Percentiles rank a stretch among this genome's conserved stretches.
These are phyloP conservation scores for Cadophora luteo-olivacea DNA, from an alignment of 2,329 filamentous ascomycete genomes.

Conservation along the genomic window DNA sequence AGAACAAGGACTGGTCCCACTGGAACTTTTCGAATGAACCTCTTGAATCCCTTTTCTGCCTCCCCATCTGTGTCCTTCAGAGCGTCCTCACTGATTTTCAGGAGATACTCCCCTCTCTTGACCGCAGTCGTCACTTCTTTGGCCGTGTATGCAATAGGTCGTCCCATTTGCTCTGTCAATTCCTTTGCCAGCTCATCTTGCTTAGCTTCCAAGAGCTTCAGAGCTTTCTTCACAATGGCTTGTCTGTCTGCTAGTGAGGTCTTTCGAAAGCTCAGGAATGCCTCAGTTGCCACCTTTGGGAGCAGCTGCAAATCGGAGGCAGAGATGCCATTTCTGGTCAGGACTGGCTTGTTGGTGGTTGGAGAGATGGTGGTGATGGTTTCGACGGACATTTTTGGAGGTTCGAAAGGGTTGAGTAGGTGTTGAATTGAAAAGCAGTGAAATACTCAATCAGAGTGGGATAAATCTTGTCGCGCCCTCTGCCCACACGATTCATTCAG, in stretches of 20 bases:
- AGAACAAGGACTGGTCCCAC: constrained; percentile 88
- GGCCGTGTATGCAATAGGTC: constrained; percentile 85
- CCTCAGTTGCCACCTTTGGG: constrained; percentile 73
- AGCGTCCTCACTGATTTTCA: constrained; percentile 81
- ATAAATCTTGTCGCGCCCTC: constrained; percentile 22
- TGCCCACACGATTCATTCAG: constrained; percentile 9
- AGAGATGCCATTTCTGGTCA: constrained; percentile 79
- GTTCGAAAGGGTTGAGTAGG: constrained; percentile 1
- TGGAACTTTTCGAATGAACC: constrained; percentile 87
- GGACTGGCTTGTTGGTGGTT: constrained; percentile 82
- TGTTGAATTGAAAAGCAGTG: constrained; percentile 8
- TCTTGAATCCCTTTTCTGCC: constrained; percentile 84
- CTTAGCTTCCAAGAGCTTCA: constrained; percentile 72
- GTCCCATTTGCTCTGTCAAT: constrained; percentile 92
- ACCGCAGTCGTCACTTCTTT: constrained; percentile 87
- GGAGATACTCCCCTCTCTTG: constrained; percentile 82
- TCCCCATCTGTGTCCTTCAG: constrained; percentile 84
- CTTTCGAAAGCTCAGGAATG: constrained; percentile 78
- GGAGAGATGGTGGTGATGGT: constrained; percentile 84
- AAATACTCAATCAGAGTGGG: constrained; percentile 23
- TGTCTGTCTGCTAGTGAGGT: constrained; percentile 79
- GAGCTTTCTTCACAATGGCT: constrained; percentile 79
- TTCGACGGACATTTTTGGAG: constrained; percentile 64
- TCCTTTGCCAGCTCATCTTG: constrained; percentile 84
- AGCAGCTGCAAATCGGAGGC: constrained; percentile 72